Base-by-base conservation (phyloP, 1,284 basidiomycete species). In the Rhizoctonia solani region DNA sequence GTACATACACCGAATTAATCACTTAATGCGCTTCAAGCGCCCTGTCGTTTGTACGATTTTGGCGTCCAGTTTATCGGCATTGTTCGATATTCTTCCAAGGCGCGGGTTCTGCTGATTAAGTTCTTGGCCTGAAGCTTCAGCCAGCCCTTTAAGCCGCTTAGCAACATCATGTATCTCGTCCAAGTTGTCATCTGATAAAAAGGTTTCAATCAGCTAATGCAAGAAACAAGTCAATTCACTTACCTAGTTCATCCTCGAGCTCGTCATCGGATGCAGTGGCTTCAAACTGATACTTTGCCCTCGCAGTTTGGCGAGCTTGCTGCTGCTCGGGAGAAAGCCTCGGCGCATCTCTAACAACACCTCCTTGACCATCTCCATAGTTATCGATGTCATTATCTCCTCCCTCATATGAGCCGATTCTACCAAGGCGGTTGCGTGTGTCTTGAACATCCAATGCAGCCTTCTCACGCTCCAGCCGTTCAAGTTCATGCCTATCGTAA, bases 181-280 rank as follows among this genome's bases (percentile, higher is more conserved):
- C 54, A 99, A 79, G 76, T 99, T 98, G 71, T 87, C 86, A 74
- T 98, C 96, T 56, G 23, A 1, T 19, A 3, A 14, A 29, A 27
- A 98, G 76, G 8, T 39, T 39, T 95, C 88, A 73, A 68, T 93
- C 87, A 39, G 44, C 4, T 19, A 56, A 16, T 8, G 16, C 16
- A 44, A 13, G 8, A 39, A 44, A n/a, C 4, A 19, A 27, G 5
- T 14, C 9, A 41, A 41, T 11, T 25, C 13, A 39, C 53, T 30
- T 23, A 56, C 54, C 54, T 1, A 98, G 73, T 74, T 85, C 84
- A 69, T 85, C 81, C 72, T 86, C 85, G 54, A 85, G 74, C 79
- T 98, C 95, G 74, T 99, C 95, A 74, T 99, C 97, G n/a, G 91
- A 94, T 14, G 85, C 92, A 42, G 88, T 92, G n/a, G 88, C 88